These are phyloP conservation scores for Mucor irregularis DNA, from an alignment of 371 early-diverging fungal genomes.

Conservation along the genomic window DNA sequence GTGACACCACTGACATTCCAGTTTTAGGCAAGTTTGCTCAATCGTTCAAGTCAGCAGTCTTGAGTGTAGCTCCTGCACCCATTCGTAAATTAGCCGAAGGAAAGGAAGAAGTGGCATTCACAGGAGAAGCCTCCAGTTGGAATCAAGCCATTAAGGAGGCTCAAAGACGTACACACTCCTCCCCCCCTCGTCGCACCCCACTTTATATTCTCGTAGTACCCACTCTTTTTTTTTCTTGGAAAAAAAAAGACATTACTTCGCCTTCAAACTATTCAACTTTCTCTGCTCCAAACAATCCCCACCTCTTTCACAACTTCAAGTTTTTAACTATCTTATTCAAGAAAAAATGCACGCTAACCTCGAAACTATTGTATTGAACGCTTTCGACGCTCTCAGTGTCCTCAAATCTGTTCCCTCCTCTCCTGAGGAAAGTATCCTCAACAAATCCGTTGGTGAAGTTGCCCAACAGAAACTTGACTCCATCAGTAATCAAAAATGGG, in stretches of 20 bases:
- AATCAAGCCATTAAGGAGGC: conserved; percentile 58
- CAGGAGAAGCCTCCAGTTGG: conserved; percentile 47
- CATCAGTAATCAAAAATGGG: conserved; percentile 47
- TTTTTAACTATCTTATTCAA: neutral
- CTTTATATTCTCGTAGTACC: too few relatives aligned
- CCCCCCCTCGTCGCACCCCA: too few relatives aligned
- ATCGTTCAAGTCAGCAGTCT: conserved; percentile 20
- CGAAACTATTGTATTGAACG: conserved; percentile 36
- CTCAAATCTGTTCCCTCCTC: conserved; percentile 13
- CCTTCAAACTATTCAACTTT: neutral
- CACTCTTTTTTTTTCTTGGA: too few relatives aligned
- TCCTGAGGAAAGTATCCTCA: conserved; percentile 28
- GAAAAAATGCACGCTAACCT: conserved; percentile 35
- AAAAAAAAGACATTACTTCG: too few relatives aligned
- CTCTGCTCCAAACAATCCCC: conserved; percentile 7
- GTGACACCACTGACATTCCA: conserved; percentile 12
- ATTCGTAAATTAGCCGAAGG: neutral
- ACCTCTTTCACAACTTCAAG: conserved; percentile 2
- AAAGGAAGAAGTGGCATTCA: conserved; percentile 27
- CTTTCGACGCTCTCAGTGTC: conserved; percentile 10
- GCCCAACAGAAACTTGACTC: conserved; percentile 37
- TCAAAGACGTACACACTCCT: too few relatives aligned
- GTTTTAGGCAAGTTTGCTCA: conserved; percentile 36
- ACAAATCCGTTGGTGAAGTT: conserved; percentile 34
- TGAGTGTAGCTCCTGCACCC: conserved; percentile 18